Evolutionary conservation across 2,329 filamentous ascomycete species (phyloP), one percentile per base, ranked within the genome.

Genomic region (Fusarium scirpi): DNA sequence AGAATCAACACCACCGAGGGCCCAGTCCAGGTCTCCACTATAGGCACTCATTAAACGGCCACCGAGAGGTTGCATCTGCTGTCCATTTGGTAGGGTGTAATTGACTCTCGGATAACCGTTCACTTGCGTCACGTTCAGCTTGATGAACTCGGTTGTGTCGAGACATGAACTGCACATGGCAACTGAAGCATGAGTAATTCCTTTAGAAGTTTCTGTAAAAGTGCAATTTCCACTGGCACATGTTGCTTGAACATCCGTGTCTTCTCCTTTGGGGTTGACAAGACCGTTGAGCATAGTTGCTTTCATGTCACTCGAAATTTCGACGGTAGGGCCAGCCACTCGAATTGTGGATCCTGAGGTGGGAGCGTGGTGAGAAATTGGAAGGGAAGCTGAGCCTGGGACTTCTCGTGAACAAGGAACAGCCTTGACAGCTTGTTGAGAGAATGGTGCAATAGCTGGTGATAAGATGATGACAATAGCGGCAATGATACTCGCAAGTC

Each of bases 171-270:
- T 62, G 4, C 60, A 62, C 41, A 62, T 62, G 12, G 40, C 60
- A 3, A 62, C 10, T 1, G 58, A 62, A 8, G 60, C 38, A 10
- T 62, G 60, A 0, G 58, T 62, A 9, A 62, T 24, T 2, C 60
- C 60, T 24, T 46, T 22, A 0, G 60, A 62, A 1, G 20, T 54
- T 2, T 29, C 20, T 3, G 27, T 3, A 10, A 62, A 62, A 2
- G 60, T 62, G 16, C 60, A 62, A 20, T 62, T 62, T 8, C 60
- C 60, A 13, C 46, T 62, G 1, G 60, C 16, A 5, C 60, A 62
- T 1, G 40, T 46, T 1, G 20, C 15, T 9, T 29, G 16, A 20
- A 62, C n/a, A 4, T 6, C 25, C 1, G 5, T 12, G 7, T 62
- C 57, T 45, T 54, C 46, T 1, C 30, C 46, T 10, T 6, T 53